Percentiles rank a stretch among this genome's conserved stretches.
phyloP scores from a whole-genome alignment of 768 basidiomycete genomes.

The Russula sp. region DNA sequence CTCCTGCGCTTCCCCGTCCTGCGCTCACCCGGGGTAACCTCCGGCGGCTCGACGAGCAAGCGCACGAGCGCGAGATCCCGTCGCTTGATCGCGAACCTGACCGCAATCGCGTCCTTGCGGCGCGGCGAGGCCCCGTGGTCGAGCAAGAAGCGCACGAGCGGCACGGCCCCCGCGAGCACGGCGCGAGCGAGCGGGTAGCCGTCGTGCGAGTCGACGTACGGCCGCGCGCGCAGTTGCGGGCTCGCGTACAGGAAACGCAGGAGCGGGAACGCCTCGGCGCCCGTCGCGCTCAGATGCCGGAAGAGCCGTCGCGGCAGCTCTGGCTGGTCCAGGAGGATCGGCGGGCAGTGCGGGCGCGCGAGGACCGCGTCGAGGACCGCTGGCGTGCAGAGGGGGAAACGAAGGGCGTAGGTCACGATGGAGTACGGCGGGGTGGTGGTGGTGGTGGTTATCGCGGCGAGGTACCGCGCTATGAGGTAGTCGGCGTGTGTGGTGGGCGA shows the following conservation, averaged over 20 bases:
- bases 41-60: conserved; percentile 59
- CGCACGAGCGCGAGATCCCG: conserved; percentile 63
- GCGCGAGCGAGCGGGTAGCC: conserved; percentile 84
- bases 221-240: conserved; percentile 34
- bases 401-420: conserved; percentile 45
- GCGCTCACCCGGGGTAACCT: conserved; percentile 1
- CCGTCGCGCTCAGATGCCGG: conserved; percentile 34
- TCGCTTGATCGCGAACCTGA: conserved; percentile 69
- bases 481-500: conserved; percentile 56
- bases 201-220: conserved; percentile 58
- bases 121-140: conserved; percentile 64
- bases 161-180: conserved; percentile 55
- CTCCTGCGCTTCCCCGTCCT: conserved; percentile 42
- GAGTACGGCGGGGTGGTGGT: not conserved
- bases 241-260: conserved; percentile 49
- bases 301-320: conserved; percentile 68
- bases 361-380: conserved; percentile 45
- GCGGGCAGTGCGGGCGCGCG: conserved; percentile 23
- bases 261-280: conserved; percentile 57
- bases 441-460: conserved; percentile 8
- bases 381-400: conserved; percentile 43
- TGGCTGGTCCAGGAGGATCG: conserved; percentile 25
- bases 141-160: conserved; percentile 68
- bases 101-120: conserved; percentile 54
- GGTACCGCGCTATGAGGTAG: conserved; percentile 47